Evolutionary conservation across 2,329 filamentous ascomycete species (phyloP).

Genomic region (Hymenotorrendiella dingleyae): DNA sequence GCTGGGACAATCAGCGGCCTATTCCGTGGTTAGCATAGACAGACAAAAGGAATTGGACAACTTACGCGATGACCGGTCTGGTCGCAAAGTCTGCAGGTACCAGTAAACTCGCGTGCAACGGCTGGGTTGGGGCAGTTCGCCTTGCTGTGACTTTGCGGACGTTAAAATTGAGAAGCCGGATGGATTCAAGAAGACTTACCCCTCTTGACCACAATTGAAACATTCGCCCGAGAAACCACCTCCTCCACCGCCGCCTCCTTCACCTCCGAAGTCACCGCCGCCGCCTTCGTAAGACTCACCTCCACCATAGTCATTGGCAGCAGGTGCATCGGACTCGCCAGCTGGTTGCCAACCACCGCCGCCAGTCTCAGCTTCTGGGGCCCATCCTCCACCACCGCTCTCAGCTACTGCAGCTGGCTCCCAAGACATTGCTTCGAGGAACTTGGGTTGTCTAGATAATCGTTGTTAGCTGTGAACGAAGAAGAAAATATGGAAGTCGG

Average conservation of each 20-base stretch:
- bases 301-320: conserved; percentile 2
- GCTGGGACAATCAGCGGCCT: conserved; percentile 55
- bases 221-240: conserved; percentile 13
- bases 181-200: conserved; percentile 41
- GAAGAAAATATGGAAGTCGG: too few species aligned
- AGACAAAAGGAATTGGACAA: neutral
- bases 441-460: too few species aligned
- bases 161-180: conserved; percentile 12
- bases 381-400: conserved; percentile 5
- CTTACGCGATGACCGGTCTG: conserved; percentile 43
- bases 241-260: conserved; percentile 6
- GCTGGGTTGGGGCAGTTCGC: conserved; percentile 53
- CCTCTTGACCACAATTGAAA: conserved; percentile 56
- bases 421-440: conserved; percentile 30
- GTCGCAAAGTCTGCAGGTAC: conserved; percentile 54
- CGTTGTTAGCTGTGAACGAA: too few species aligned
- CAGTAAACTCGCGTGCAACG: conserved; percentile 41
- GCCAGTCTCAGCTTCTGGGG: neutral
- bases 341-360: conserved; percentile 3
- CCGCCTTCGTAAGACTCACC: conserved; percentile 6
- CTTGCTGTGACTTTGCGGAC: conserved; percentile 49
- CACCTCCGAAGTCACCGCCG: conserved; percentile 9
- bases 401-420: conserved; percentile 8
- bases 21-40: neutral
- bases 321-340: conserved; percentile 6